Evolutionary conservation across 176 grass and related monocot genomes (phyloP).

Genomic region (Thinopyrum elongatum): DNA sequence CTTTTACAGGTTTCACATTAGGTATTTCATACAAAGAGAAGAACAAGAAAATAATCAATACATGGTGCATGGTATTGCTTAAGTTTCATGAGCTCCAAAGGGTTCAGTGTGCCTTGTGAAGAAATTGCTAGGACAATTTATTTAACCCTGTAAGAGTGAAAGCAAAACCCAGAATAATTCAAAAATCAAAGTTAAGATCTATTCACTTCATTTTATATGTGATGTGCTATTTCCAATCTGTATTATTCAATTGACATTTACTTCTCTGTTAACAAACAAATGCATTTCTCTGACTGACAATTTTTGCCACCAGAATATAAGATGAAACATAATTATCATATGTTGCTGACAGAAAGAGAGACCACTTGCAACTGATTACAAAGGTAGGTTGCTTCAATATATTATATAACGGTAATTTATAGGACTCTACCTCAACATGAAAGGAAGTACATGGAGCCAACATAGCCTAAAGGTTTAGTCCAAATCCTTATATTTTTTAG

Average conservation of each 20-base stretch:
- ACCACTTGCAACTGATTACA: background rate
- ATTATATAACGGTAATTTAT: background rate
- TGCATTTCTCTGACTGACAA: background rate
- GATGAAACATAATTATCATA: background rate
- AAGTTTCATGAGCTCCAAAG: too few relatives aligned
- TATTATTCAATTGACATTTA: background rate
- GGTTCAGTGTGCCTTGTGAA: too few relatives aligned
- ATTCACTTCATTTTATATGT: background rate
- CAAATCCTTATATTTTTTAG: too few relatives aligned
- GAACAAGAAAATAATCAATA: too few relatives aligned
- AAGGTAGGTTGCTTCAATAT: background rate
- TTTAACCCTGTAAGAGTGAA: too few relatives aligned
- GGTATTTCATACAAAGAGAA: too few relatives aligned
- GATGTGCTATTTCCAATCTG: background rate
- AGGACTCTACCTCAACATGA: background rate
- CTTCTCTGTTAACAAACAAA: background rate
- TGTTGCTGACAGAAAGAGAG: background rate
- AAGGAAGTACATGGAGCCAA: too few relatives aligned
- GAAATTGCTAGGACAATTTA: too few relatives aligned
- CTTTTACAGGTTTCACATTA: too few relatives aligned
- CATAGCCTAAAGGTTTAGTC: too few relatives aligned
- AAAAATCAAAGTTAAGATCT: background rate
- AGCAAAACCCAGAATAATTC: too few relatives aligned
- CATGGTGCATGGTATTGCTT: too few relatives aligned
- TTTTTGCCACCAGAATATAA: background rate